Evolutionary conservation across 106 monocot genomes (phyloP).

Genomic region (Ottelia alismoides): DNA sequence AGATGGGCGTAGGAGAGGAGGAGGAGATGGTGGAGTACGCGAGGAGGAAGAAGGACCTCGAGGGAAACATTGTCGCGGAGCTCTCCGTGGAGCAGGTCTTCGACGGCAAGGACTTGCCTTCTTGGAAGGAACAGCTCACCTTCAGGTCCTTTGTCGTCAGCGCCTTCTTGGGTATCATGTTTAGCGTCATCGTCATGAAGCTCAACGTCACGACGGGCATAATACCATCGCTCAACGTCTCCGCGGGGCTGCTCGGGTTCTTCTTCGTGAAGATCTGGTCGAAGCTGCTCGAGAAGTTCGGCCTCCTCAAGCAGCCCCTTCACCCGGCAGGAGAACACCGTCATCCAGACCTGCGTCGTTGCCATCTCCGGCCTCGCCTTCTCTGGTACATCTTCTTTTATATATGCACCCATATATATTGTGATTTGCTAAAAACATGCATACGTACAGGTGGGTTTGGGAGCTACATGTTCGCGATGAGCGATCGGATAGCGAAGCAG

Average conservation of each 20-base stretch:
- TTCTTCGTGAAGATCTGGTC: constrained; percentile 19
- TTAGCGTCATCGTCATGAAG: constrained; percentile 29
- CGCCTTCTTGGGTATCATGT: constrained; percentile 12
- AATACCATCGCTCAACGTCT: constrained; percentile 22
- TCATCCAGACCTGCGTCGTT: constrained; percentile 72
- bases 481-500: constrained; percentile 33
- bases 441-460: constrained; percentile 63
- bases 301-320: constrained; percentile 21
- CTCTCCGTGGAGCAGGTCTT: too few relatives aligned
- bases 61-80: too few relatives aligned
- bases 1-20: too few relatives aligned
- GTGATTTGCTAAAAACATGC: too few relatives aligned
- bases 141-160: constrained; percentile 11
- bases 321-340: constrained; percentile 78
- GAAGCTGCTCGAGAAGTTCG: constrained; percentile 4
- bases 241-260: constrained; percentile 21
- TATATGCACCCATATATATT: too few relatives aligned
- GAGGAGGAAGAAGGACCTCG: too few relatives aligned
- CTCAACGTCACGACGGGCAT: constrained; percentile 20
- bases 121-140: constrained; percentile 17
- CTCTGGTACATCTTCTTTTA: too few relatives aligned
- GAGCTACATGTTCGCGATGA: too few relatives aligned
- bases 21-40: too few relatives aligned
- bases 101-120: constrained; percentile 1
- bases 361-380: constrained; percentile 16